Evolutionary conservation across 2,329 filamentous ascomycete species (phyloP).

Genomic region (Cladophialophora bantiana): DNA sequence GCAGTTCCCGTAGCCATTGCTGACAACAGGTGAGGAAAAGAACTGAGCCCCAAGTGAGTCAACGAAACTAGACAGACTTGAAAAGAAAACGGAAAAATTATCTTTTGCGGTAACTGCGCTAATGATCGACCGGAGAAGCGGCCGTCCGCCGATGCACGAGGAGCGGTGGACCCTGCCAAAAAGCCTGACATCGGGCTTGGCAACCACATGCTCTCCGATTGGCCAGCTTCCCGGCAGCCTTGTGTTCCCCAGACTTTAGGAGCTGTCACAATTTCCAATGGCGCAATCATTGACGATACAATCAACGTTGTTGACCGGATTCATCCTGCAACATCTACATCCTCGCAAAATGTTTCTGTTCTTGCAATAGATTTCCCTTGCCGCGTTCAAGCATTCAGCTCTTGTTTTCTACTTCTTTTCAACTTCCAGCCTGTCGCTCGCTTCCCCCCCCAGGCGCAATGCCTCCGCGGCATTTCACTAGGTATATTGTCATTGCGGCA

Average conservation of each 20-base stretch:
- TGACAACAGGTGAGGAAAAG: background rate
- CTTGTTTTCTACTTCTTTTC: constrained; percentile 8
- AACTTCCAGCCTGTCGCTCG: constrained; percentile 18
- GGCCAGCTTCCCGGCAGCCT: background rate
- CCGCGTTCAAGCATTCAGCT: constrained; percentile 7
- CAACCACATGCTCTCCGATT: background rate
- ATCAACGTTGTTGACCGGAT: background rate
- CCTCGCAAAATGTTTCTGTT: constrained; percentile 3
- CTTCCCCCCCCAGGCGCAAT: constrained; percentile 26
- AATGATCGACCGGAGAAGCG: background rate
- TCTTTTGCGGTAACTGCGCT: background rate
- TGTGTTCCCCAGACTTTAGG: constrained; percentile 6
- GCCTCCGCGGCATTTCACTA: constrained; percentile 39
- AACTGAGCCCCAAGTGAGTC: constrained; percentile 7
- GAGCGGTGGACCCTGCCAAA: background rate
- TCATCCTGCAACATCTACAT: background rate
- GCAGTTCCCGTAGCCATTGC: constrained; percentile 27
- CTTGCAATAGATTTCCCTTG: constrained; percentile 9
- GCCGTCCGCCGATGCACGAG: constrained; percentile 3
- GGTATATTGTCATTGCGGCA: constrained; percentile 51
- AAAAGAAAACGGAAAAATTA: constrained; percentile 13
- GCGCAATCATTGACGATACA: background rate
- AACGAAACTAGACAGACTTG: background rate
- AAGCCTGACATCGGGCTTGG: background rate
- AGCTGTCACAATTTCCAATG: constrained; percentile 2